Base-by-base conservation (phyloP, 139 green algal genomes). In the Haematococcus lacustris region DNA sequence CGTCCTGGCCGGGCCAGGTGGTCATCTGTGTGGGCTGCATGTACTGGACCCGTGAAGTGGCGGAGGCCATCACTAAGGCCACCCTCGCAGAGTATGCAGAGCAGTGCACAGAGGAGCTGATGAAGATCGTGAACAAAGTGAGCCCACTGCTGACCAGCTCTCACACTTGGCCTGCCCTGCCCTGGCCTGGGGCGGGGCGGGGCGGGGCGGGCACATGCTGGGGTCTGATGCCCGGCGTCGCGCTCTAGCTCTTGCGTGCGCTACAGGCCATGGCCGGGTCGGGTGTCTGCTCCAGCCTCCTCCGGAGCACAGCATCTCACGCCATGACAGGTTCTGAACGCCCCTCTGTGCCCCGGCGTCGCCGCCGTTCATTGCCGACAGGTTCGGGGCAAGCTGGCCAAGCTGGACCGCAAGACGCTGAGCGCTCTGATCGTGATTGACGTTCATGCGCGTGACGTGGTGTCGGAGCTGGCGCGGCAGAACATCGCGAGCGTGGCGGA, bases 391-490 rank as follows among this genome's bases (percentile, higher is more conserved):
- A 74, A 91, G 74, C 84, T 94, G n/a, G 87, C 75, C 73, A 92
- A 89, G 77, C 78, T 94, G 68, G 85, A 94, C 76, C 84, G 89
- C 70, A 88, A 88, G 77, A 94, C 88, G 25, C 78, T 93, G 41
- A 83, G 72, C 39, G 88, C 89, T 37, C 86, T 94, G 40, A 91
- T 94, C 43, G 89, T 94, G 5, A 85, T 94, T 34, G 89, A 94
- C 59, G 89, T 94, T 57, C 89, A 94, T 72, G 89, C 86, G 4
- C 68, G 88, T 21, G 88, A 93, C 77, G 76, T 86, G 66, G 83
- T 83, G 33, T 50, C 66, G 35, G 74, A 88, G 70, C 75, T 93
- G 35, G 80, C 85, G 7, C 39, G 71, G 33, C 39, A 85, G 38
- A 73, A 70, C 34, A 74, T 93, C n/a, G n/a, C n/a, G n/a, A n/a